These are phyloP conservation scores for Massariosphaeria phaeospora DNA, from an alignment of 495 filamentous ascomycete genomes.

Conservation along the genomic window DNA sequence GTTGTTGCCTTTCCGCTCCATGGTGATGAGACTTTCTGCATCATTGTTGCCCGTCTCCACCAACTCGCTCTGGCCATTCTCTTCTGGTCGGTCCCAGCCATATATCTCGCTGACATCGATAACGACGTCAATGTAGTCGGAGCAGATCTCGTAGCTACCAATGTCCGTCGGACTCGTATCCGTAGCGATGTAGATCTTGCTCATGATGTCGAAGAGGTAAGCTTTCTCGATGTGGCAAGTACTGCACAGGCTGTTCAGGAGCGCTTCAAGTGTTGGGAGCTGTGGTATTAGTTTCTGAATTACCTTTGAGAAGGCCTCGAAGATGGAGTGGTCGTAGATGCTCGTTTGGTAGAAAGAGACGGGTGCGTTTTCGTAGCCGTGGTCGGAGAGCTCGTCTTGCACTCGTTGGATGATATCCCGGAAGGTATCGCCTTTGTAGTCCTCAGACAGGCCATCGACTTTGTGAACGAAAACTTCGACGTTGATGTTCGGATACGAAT, in stretches of 20 bases:
- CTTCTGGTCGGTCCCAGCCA: slow-evolving; percentile 60
- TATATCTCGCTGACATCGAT: slow-evolving; percentile 95
- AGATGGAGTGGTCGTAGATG: slow-evolving; percentile 97
- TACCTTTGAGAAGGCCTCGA: slow-evolving; percentile 96
- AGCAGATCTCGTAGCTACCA: slow-evolving; percentile 93
- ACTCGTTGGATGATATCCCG: slow-evolving; percentile 95
- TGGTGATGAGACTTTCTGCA: slow-evolving; percentile 72
- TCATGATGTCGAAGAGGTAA: slow-evolving; percentile 91
- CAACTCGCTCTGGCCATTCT: slow-evolving; percentile 57
- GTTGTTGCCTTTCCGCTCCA: slow-evolving; percentile 68
- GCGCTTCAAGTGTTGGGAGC: slow-evolving; percentile 80
- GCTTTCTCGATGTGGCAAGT: slow-evolving; percentile 95
- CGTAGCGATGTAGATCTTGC: slow-evolving; percentile 97
- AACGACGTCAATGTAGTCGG: slow-evolving; percentile 95
- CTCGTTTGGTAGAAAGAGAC: slow-evolving; percentile 91
- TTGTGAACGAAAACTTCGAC: slow-evolving; percentile 99
- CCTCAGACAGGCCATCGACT: slow-evolving; percentile 88
- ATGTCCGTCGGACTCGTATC: slow-evolving; percentile 90
- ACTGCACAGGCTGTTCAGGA: slow-evolving; percentile 82
- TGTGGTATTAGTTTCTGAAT: slow-evolving; percentile 96
- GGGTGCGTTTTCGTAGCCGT: slow-evolving; percentile 83
- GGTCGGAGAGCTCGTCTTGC: slow-evolving; percentile 89
- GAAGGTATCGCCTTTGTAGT: slow-evolving; percentile 89
- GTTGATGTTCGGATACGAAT: slow-evolving; percentile 83
- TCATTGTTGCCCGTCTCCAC: slow-evolving; percentile 59